Base-by-base conservation (phyloP, 2,329 filamentous ascomycete genomes). In the Clonostachys sp. region DNA sequence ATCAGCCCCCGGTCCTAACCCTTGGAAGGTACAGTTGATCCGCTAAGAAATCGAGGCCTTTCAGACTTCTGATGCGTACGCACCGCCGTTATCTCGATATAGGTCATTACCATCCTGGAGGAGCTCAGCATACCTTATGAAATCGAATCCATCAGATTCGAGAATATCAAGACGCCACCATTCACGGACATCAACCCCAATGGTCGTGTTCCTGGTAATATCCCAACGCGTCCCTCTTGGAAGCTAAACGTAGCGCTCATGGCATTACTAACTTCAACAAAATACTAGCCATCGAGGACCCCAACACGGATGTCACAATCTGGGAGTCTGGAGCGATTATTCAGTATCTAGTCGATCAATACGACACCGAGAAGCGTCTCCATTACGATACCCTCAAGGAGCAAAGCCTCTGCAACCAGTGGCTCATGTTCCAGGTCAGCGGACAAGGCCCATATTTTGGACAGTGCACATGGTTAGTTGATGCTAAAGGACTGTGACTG, bases 401-500 rank as follows among this genome's bases (percentile, higher is more conserved):
- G 12, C 24, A 44, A 18, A 34, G 14, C 17, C 13, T 38, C 5
- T 13, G 13, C 35, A 13, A 16, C 16, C 16, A 13, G 5, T 38
- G 35, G 35, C 13, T 13, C 13, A 13, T 13, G 13, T 35, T 45
- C 30, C 46, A 45, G 24, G 35, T 45, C 18, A 41, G 57, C 44
- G 68, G 69, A 9, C 65, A 73, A 54, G 72, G 70, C 0, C 72
- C 71, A 0, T 75, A 73, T 52, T 75, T 58, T 43, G 73, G 72
- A 4, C 67, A 74, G 52, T 52, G 50, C 7, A 54, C 48, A 12
- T 69, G 67, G 65, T 74, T 74, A 58, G 20, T 20, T 20, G 5
- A 20, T 20, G 5, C 20, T 20, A 6, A 20, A 20, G 5, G 20
- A 20, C 2, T 20, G 20, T 20, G 5, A 20, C 5, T 20, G 5